phyloP scores from a whole-genome alignment of 805 yeast species.

The Dipodascus albidus region DNA sequence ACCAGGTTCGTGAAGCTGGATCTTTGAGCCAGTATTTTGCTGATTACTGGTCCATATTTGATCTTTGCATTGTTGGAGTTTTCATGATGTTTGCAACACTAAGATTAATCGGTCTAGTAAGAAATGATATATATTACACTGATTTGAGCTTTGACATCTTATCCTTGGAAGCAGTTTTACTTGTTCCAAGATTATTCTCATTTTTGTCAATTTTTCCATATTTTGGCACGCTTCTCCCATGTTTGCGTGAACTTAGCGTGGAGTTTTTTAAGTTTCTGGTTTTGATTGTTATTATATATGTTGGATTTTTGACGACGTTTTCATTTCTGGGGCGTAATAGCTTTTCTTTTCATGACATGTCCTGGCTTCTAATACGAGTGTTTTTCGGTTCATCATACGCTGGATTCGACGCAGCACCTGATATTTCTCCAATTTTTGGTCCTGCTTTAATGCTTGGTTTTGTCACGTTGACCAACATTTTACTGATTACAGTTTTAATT shows the following conservation, averaged over 20 bases:
- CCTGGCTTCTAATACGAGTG: conserved; percentile 23
- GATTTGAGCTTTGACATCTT: conserved; percentile 21
- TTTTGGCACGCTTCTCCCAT: conserved; percentile 25
- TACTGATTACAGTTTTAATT: conserved; percentile 24
- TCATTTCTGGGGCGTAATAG: conserved; percentile 21
- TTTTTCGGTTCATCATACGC: conserved; percentile 24
- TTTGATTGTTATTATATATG: conserved; percentile 19
- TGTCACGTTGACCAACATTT: conserved; percentile 21
- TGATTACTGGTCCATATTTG: conserved; percentile 23
- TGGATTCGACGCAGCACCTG: conserved; percentile 24
- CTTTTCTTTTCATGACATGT: conserved; percentile 20
- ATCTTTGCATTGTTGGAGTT: conserved; percentile 17
- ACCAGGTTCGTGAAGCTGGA: conserved; percentile 32
- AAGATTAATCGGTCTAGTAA: conserved; percentile 12
- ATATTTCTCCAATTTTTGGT: conserved; percentile 22
- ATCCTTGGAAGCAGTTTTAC: conserved; percentile 21
- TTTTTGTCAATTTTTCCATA: conserved; percentile 22
- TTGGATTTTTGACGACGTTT: conserved; percentile 26
- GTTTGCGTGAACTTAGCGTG: conserved; percentile 21
- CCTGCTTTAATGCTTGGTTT: conserved; percentile 24
- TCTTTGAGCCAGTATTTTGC: conserved; percentile 17
- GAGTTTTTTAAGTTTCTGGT: conserved; percentile 23
- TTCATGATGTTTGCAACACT: conserved; percentile 14
- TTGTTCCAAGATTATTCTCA: conserved; percentile 24
- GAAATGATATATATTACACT: conserved; percentile 9